Conservation (phyloP, 2,329 filamentous ascomycete genomes). For the Arthrobotrys musiformis region DNA sequence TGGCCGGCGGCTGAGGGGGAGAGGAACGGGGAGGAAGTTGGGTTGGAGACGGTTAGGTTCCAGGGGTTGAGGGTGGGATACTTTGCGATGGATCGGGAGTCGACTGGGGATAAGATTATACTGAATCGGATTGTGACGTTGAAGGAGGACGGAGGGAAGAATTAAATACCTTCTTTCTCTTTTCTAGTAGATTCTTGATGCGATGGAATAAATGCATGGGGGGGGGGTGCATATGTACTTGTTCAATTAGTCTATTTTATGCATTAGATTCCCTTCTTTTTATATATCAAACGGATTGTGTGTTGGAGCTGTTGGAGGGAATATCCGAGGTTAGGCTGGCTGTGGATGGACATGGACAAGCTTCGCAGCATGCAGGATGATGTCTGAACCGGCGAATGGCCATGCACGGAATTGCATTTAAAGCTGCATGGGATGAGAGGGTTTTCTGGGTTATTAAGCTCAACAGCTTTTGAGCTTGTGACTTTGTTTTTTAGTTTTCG, state of each 20-base stretch:
- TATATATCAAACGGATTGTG: neutral
- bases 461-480: conserved; percentile 40
- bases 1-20: conserved; percentile 85
- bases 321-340: conserved; percentile 7
- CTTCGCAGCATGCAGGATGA: conserved; percentile 32
- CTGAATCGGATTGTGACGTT: conserved; percentile 91
- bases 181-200: neutral
- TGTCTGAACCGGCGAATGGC: neutral
- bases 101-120: conserved; percentile 80
- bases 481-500: no score
- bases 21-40: conserved; percentile 70
- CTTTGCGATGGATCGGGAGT: conserved; percentile 83
- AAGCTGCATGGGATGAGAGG: neutral
- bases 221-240: neutral
- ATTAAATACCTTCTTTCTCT: conserved; percentile 3
- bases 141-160: conserved; percentile 85
- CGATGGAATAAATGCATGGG: neutral
- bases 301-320: conserved; percentile 8
- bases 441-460: no score
- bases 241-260: neutral
- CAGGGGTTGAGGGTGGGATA: conserved; percentile 91
- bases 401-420: neutral
- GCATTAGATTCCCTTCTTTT: no score
- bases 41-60: conserved; percentile 82
- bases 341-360: neutral